phyloP scores from a whole-genome alignment of 2,329 filamentous ascomycete genomes.

The Zymoseptoria ardabiliae region DNA sequence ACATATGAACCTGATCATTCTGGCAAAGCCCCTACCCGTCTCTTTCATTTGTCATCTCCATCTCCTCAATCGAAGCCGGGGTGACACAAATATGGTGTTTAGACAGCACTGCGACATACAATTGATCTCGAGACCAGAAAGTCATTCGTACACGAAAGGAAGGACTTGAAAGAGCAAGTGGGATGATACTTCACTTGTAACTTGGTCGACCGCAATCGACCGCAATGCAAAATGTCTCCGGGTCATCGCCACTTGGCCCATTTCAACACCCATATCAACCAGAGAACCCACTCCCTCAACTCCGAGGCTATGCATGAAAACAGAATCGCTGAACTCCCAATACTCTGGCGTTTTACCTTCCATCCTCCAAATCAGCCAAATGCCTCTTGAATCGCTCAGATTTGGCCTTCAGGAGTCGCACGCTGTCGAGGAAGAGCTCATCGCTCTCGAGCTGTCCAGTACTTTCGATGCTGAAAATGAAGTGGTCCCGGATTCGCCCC shows the following conservation, averaged over 20 bases:
- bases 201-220: not conserved
- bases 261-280: not conserved
- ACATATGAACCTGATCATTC: no score
- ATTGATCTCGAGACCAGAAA: not conserved
- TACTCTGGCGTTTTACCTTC: slow-evolving; percentile 14
- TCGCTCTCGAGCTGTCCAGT: slow-evolving; percentile 93
- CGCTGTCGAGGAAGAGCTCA: slow-evolving; percentile 81
- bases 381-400: slow-evolving; percentile 66
- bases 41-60: no score
- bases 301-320: not conserved
- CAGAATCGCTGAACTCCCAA: not conserved
- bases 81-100: no score
- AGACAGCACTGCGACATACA: no score
- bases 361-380: slow-evolving; percentile 43
- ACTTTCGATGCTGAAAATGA: slow-evolving; percentile 94
- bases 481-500: slow-evolving; percentile 84
- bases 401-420: slow-evolving; percentile 80
- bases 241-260: not conserved
- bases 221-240: not conserved
- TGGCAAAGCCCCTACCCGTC: no score
- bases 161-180: not conserved
- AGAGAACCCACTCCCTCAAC: not conserved
- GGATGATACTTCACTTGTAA: not conserved
- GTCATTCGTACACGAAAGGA: not conserved
- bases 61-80: no score